Percentiles rank a stretch among this genome's conserved stretches.
Evolutionary conservation across 2,329 filamentous ascomycete species (phyloP).

Genomic region (Taxawa tesnikishii): DNA sequence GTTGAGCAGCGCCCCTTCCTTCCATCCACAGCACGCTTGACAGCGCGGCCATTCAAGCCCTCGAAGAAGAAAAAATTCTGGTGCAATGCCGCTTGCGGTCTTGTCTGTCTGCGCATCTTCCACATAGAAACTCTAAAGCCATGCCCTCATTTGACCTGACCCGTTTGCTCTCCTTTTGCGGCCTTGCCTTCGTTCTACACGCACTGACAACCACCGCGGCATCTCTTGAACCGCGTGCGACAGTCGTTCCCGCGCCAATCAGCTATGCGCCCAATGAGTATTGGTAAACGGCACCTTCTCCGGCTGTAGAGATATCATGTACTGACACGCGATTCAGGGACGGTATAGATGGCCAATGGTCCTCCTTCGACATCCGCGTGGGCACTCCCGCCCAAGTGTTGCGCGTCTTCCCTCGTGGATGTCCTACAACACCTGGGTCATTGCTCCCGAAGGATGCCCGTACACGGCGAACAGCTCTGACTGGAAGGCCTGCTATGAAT

Average conservation of each 20-base stretch:
- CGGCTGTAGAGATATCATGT: no score
- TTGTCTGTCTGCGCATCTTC: no score
- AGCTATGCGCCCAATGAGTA: conserved; percentile 16
- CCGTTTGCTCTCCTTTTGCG: not conserved
- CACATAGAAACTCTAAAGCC: no score
- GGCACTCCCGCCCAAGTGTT: conserved; percentile 42
- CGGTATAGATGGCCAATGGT: conserved; percentile 60
- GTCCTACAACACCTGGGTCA: conserved; percentile 59
- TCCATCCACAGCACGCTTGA: no score
- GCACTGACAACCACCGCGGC: not conserved
- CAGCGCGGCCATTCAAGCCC: no score
- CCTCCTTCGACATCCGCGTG: conserved; percentile 49
- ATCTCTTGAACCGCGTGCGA: conserved; percentile 1
- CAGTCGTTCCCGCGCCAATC: conserved; percentile 10
- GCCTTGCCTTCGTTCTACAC: not conserved
- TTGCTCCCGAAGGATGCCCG: conserved; percentile 46
- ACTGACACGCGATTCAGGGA: conserved; percentile 31
- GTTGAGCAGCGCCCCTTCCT: no score
- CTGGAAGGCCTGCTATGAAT: conserved; percentile 43
- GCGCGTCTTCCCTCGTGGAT: conserved; percentile 53
- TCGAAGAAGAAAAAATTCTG: no score
- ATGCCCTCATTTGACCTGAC: no score
- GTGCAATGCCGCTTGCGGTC: no score
- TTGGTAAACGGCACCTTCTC: no score
- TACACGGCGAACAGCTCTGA: conserved; percentile 16